These are phyloP conservation scores for Brachypodium distachyon DNA, from an alignment of 202 grass and related monocot genomes.

Conservation along the genomic window DNA sequence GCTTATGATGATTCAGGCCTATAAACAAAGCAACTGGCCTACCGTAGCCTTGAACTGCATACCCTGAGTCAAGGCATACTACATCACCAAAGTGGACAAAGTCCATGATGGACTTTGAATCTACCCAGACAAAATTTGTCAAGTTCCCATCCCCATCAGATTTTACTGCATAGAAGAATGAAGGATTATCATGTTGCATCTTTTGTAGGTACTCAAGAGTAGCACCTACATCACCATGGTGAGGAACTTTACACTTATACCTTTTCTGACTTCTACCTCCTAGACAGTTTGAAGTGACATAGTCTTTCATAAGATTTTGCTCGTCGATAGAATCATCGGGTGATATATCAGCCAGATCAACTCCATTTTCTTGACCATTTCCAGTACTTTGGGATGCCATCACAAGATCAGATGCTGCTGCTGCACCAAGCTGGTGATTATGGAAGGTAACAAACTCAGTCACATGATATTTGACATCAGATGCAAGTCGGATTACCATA, in stretches of 20 bases:
- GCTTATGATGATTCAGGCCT: constrained; percentile 85
- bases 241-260: constrained; percentile 36
- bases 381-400: constrained; percentile 31
- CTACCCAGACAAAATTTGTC: constrained; percentile 66
- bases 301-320: constrained; percentile 19
- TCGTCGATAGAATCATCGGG: constrained; percentile 25
- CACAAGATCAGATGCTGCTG: constrained; percentile 43
- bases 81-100: constrained; percentile 79
- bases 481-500: constrained; percentile 69
- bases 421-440: constrained; percentile 66
- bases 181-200: constrained; percentile 78
- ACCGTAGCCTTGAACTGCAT: constrained; percentile 48
- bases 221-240: constrained; percentile 61
- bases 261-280: constrained; percentile 42
- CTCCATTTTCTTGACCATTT: constrained; percentile 39
- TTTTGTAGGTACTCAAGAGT: constrained; percentile 75
- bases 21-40: constrained; percentile 75
- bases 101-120: constrained; percentile 73
- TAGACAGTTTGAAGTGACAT: constrained; percentile 8
- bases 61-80: constrained; percentile 78
- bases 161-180: constrained; percentile 72
- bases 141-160: constrained; percentile 66
- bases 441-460: constrained; percentile 85
- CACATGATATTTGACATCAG: constrained; percentile 68
- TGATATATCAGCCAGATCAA: constrained; percentile 38